A percentile compares a stretch with the other conserved stretches of the same genome.
phyloP scores from a whole-genome alignment of 306 rosid genomes.

The Dalbergia cochinchinensis region DNA sequence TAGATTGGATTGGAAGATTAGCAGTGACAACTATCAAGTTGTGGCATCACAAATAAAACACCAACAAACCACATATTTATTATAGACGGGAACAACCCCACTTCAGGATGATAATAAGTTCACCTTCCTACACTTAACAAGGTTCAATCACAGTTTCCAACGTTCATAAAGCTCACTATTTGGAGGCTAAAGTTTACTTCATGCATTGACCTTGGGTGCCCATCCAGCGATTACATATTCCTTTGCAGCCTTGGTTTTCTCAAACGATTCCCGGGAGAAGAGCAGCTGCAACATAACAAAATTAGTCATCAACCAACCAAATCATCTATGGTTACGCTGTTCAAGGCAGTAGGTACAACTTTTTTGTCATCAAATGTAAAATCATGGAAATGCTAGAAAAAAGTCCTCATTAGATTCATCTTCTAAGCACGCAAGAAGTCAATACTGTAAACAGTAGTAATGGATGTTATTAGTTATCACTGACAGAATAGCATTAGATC shows the following conservation, averaged over 20 bases:
- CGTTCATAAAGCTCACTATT: conserved; percentile 37
- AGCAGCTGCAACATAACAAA: conserved; percentile 61
- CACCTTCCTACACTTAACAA: conserved; percentile 32
- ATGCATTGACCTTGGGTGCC: conserved; percentile 86
- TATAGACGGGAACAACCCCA: conserved; percentile 19
- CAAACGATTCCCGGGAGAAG: conserved; percentile 70
- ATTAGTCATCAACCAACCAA: conserved; percentile 26
- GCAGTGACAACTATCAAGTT: background rate
- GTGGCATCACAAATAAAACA: conserved; percentile 4
- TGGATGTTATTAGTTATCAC: too few relatives aligned
- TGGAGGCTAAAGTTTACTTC: conserved; percentile 47
- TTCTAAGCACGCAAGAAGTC: too few relatives aligned
- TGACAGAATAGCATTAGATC: too few relatives aligned
- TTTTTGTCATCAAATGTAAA: conserved; percentile 1
- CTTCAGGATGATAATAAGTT: conserved; percentile 15
- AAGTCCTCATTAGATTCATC: background rate
- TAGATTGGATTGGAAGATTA: background rate
- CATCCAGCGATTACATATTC: conserved; percentile 86
- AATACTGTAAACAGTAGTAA: too few relatives aligned
- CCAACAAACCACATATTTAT: conserved; percentile 19
- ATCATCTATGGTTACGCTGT: background rate
- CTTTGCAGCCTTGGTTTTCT: conserved; percentile 68
- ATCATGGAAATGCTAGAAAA: background rate
- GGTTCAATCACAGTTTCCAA: conserved; percentile 29
- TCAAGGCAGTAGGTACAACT: conserved; percentile 13